These are phyloP conservation scores for Cichorium intybus DNA, from an alignment of 140 eudicot genomes.

Conservation along the genomic window DNA sequence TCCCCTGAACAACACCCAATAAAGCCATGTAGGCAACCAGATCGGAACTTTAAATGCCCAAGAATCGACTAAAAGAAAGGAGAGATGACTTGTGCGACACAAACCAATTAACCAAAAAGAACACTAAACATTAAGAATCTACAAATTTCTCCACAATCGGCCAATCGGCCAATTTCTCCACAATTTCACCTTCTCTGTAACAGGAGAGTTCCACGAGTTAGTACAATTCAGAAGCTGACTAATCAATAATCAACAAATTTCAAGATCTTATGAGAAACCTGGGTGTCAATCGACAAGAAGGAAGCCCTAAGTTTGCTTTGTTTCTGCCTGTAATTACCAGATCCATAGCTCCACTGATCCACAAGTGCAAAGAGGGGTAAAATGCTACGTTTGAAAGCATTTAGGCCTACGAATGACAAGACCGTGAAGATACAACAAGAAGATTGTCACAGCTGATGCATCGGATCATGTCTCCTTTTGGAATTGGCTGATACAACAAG, in stretches of 20 bases:
- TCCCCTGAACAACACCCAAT: too few relatives aligned
- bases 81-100: too few relatives aligned
- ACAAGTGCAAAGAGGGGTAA: constrained; percentile 7
- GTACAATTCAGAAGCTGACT: constrained; percentile 8
- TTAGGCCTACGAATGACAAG: constrained; percentile 91
- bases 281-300: constrained; percentile 8
- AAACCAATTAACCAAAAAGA: too few relatives aligned
- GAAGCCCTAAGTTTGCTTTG: constrained; percentile 16
- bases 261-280: constrained; percentile 28
- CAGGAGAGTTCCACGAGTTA: background rate
- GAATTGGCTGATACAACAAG: constrained; percentile 62
- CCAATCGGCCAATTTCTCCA: background rate
- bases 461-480: constrained; percentile 99
- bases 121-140: too few relatives aligned
- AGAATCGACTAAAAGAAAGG: too few relatives aligned
- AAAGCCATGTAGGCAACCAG: too few relatives aligned
- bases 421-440: constrained; percentile 97
- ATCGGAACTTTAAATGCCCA: too few relatives aligned
- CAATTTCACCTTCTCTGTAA: constrained; percentile 3
- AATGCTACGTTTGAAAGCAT: constrained; percentile 82
- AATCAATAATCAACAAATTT: background rate
- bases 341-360: constrained; percentile 19
- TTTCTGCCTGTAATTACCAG: constrained; percentile 13
- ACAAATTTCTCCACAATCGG: too few relatives aligned
- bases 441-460: constrained; percentile 95